These are phyloP conservation scores for Nematodospora anomalae DNA, from an alignment of 1,139 yeast genomes.

Conservation along the genomic window DNA sequence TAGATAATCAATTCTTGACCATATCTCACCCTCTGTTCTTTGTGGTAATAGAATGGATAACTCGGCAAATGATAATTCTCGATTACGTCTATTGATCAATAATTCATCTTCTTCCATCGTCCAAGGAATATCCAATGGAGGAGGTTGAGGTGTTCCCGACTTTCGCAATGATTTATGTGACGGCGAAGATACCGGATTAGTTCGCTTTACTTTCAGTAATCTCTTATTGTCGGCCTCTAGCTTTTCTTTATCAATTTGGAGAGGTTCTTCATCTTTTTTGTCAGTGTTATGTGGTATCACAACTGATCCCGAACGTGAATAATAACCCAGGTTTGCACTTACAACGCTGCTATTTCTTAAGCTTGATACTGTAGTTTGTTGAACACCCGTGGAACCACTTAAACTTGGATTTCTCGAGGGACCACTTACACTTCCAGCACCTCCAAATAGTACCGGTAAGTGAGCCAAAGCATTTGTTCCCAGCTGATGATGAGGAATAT, in stretches of 20 bases:
- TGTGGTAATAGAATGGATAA: constrained; percentile 70
- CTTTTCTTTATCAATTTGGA: constrained; percentile 19
- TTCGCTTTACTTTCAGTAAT: constrained; percentile 11
- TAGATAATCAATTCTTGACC: constrained; percentile 58
- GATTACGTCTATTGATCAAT: constrained; percentile 52
- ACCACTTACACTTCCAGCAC: constrained; percentile 44
- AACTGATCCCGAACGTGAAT: constrained; percentile 47
- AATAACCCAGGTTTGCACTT: constrained; percentile 35
- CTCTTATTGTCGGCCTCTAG: constrained; percentile 15
- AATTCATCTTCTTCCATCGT: constrained; percentile 75
- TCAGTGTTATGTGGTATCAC: constrained; percentile 42
- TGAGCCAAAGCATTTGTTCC: constrained; percentile 43
- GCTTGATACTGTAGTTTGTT: constrained; percentile 39
- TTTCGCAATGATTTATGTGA: constrained; percentile 11
- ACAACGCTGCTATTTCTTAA: constrained; percentile 44
- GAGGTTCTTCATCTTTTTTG: constrained; percentile 28
- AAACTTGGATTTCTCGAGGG: constrained; percentile 45
- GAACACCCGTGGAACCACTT: constrained; percentile 35
- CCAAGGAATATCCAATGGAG: constrained; percentile 45
- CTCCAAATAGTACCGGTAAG: constrained; percentile 46
- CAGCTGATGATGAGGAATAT: constrained; percentile 50
- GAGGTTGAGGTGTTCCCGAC: constrained; percentile 14
- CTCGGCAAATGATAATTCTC: constrained; percentile 72
- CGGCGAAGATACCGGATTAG: constrained; percentile 5
- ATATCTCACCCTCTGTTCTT: constrained; percentile 73